A percentile compares a stretch with the other conserved stretches of the same genome.
Evolutionary conservation across 768 basidiomycete species (phyloP).

Genomic region (Boletus sp.): DNA sequence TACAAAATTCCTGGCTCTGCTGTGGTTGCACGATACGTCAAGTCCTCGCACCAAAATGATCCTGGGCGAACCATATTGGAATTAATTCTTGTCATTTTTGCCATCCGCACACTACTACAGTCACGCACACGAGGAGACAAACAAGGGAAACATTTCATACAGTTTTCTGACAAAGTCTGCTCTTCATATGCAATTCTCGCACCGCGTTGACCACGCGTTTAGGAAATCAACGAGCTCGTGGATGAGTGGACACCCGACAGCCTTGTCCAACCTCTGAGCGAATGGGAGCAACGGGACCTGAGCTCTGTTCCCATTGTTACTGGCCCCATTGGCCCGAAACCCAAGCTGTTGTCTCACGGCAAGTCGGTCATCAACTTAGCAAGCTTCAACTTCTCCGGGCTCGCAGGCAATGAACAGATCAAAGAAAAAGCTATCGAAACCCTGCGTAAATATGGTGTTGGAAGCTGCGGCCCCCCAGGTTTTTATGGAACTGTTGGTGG

Average conservation of each 20-base stretch:
- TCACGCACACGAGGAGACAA: constrained; percentile 84
- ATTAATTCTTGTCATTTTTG: constrained; percentile 82
- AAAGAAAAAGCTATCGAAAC: constrained; percentile 84
- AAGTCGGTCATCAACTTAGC: constrained; percentile 84
- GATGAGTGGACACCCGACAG: constrained; percentile 93
- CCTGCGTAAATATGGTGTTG: constrained; percentile 85
- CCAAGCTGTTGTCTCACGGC: constrained; percentile 66
- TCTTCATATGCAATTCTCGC: background rate
- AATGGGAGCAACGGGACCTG: constrained; percentile 65
- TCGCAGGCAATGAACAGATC: constrained; percentile 83
- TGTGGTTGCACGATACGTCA: constrained; percentile 86
- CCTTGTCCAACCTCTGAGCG: constrained; percentile 59
- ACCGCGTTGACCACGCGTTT: background rate
- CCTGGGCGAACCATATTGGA: constrained; percentile 90
- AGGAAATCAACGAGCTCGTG: constrained; percentile 97
- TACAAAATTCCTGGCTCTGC: constrained; percentile 77
- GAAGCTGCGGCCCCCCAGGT: constrained; percentile 93
- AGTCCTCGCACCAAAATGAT: constrained; percentile 93
- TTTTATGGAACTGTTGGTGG: constrained; percentile 95
- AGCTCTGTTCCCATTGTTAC: constrained; percentile 69
- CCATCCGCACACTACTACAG: constrained; percentile 86
- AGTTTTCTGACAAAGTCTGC: constrained; percentile 84
- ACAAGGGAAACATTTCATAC: constrained; percentile 83
- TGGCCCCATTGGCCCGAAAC: constrained; percentile 80
- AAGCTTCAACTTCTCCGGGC: constrained; percentile 87